phyloP scores from a whole-genome alignment of 2,329 filamentous ascomycete genomes.

The Aspergillus uvarum region DNA sequence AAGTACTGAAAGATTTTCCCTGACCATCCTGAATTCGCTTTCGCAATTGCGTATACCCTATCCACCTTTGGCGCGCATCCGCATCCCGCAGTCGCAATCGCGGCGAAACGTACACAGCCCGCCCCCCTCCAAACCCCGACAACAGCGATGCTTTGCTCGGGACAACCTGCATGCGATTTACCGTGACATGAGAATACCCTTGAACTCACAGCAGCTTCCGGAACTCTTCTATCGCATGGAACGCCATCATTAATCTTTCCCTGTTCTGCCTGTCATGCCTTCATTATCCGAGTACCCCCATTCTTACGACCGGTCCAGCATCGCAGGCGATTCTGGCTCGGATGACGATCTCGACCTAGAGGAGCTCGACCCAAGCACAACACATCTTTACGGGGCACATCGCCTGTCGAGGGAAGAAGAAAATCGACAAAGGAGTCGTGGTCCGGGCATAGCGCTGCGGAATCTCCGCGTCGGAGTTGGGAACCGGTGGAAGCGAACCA shows the following conservation, averaged over 20 bases:
- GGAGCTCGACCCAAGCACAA: constrained; percentile 44
- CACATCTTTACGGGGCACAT: constrained; percentile 21
- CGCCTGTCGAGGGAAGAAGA: constrained; percentile 32
- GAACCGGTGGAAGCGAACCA: constrained; percentile 42
- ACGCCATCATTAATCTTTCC: constrained; percentile 2
- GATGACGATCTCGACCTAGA: constrained; percentile 49
- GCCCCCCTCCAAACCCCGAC: constrained; percentile 1
- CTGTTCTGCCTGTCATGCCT: constrained; percentile 31
- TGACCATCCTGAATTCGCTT: neutral
- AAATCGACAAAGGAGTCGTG: constrained; percentile 29
- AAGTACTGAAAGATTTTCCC: neutral
- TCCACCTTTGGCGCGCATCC: constrained; percentile 1
- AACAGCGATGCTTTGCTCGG: constrained; percentile 21
- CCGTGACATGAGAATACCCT: constrained; percentile 27
- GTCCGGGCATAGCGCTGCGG: constrained; percentile 44
- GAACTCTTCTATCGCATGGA: constrained; percentile 20
- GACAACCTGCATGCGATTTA: constrained; percentile 16
- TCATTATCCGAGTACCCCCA: constrained; percentile 39
- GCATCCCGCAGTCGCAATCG: neutral
- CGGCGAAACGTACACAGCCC: neutral
- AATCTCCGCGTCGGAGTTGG: constrained; percentile 54
- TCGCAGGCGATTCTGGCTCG: constrained; percentile 37
- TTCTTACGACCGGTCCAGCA: constrained; percentile 32
- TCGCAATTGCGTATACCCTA: neutral
- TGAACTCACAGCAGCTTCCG: constrained; percentile 18